Evolutionary conservation across 2,329 filamentous ascomycete species (phyloP).

Genomic region (Penicillium sp.): DNA sequence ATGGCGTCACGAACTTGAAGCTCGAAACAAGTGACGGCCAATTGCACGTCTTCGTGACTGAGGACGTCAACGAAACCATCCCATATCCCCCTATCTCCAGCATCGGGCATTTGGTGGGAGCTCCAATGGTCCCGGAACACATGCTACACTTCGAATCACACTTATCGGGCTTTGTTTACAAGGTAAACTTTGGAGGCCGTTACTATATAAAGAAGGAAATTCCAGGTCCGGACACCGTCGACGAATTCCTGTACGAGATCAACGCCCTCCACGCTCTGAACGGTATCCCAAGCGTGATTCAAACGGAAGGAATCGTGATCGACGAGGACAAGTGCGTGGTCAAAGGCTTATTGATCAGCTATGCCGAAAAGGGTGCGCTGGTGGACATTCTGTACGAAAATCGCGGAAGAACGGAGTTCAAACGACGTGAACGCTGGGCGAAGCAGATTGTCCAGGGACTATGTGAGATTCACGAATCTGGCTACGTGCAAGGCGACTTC

Average conservation of each 20-base stretch:
- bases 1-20: constrained; percentile 94
- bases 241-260: constrained; percentile 96
- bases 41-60: constrained; percentile 95
- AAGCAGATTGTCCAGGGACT: constrained; percentile 86
- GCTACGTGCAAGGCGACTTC: constrained; percentile 97
- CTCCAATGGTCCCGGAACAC: constrained; percentile 63
- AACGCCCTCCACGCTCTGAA: constrained; percentile 83
- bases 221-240: constrained; percentile 88
- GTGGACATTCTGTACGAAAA: constrained; percentile 89
- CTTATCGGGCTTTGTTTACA: constrained; percentile 96
- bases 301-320: constrained; percentile 83
- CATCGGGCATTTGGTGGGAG: constrained; percentile 67
- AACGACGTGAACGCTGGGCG: constrained; percentile 80
- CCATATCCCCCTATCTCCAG: constrained; percentile 74
- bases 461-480: constrained; percentile 89
- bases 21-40: constrained; percentile 84
- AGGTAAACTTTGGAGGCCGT: constrained; percentile 69
- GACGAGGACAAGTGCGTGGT: constrained; percentile 73
- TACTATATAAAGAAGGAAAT: constrained; percentile 97
- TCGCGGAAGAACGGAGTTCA: constrained; percentile 66
- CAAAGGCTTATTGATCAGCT: constrained; percentile 87
- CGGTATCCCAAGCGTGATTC: constrained; percentile 75
- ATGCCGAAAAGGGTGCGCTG: constrained; percentile 81
- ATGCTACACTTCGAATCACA: constrained; percentile 85
- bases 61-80: constrained; percentile 94